phyloP scores from a whole-genome alignment of 768 basidiomycete species.

The Lentinus tigrinus region DNA sequence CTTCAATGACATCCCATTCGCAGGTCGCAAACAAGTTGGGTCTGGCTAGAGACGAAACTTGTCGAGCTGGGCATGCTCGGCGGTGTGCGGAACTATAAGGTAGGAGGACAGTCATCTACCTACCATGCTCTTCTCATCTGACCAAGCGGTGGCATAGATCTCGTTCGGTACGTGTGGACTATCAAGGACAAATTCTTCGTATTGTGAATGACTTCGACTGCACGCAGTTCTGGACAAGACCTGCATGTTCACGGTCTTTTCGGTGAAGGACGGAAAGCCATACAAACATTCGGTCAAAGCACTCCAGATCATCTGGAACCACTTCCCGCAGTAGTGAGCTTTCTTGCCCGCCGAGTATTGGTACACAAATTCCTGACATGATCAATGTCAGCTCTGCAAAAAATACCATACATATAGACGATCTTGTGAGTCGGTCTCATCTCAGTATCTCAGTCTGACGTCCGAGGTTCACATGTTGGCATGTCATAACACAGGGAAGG shows the following conservation, averaged over 20 bases:
- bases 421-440: slow-evolving; percentile 50
- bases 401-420: slow-evolving; percentile 88
- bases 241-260: slow-evolving; percentile 87
- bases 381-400: slow-evolving; percentile 46
- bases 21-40: slow-evolving; percentile 86
- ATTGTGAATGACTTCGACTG: neutral
- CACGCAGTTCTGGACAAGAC: slow-evolving; percentile 75
- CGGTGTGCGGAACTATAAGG: slow-evolving; percentile 66
- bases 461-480: neutral
- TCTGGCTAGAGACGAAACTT: slow-evolving; percentile 86
- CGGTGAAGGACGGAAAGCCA: slow-evolving; percentile 66
- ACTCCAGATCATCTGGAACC: slow-evolving; percentile 84
- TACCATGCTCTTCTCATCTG: neutral
- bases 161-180: slow-evolving; percentile 52
- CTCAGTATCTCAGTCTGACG: neutral
- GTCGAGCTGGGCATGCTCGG: slow-evolving; percentile 87
- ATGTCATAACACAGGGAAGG: slow-evolving; percentile 47
- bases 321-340: slow-evolving; percentile 74
- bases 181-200: neutral
- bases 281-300: slow-evolving; percentile 83
- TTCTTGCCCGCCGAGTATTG: neutral
- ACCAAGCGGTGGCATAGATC: slow-evolving; percentile 36
- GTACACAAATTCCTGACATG: neutral
- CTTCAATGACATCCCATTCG: neutral
- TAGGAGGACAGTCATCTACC: slow-evolving; percentile 22